Conservation (phyloP, 352 stramenopile genomes). For the Phytophthora colocasiae region DNA sequence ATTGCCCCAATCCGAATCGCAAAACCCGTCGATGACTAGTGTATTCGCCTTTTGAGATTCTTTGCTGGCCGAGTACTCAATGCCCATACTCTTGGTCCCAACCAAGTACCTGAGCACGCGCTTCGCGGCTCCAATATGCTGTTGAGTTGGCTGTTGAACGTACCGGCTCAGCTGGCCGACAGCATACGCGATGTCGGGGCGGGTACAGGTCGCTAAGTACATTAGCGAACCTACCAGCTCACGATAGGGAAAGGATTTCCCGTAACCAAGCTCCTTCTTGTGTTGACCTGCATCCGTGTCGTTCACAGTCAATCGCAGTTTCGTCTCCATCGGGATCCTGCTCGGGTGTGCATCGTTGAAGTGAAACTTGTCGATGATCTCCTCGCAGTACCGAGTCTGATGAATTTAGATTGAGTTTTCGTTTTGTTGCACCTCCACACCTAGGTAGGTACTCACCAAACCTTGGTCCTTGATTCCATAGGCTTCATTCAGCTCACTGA, state of each 20-base stretch:
- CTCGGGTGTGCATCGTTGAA: neutral
- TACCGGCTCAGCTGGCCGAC: slow-evolving; percentile 36
- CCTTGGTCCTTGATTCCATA: slow-evolving; percentile 42
- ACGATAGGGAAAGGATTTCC: slow-evolving; percentile 17
- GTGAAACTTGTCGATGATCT: neutral
- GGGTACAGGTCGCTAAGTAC: slow-evolving; percentile 38
- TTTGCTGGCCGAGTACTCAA: slow-evolving; percentile 13
- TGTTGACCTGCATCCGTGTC: neutral
- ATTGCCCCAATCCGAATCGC: slow-evolving; percentile 20
- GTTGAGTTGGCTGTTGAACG: slow-evolving; percentile 13
- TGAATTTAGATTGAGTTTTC: slow-evolving; percentile 9
- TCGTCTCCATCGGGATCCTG: neutral
- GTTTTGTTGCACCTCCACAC: slow-evolving; percentile 20
- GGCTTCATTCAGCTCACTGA: slow-evolving; percentile 14
- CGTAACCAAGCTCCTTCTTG: neutral
- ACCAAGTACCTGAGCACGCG: slow-evolving; percentile 4
- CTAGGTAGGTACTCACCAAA: slow-evolving; percentile 11
- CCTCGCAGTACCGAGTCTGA: slow-evolving; percentile 2
- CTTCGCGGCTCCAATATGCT: slow-evolving; percentile 13
- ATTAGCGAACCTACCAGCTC: slow-evolving; percentile 29
- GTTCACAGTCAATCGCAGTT: slow-evolving; percentile 2
- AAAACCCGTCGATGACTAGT: slow-evolving; percentile 11
- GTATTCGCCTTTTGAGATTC: neutral
- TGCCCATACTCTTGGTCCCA: neutral
- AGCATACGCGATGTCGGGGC: slow-evolving; percentile 30